Base-by-base conservation (phyloP, 2,329 filamentous ascomycete species). In the Septoria linicola region DNA sequence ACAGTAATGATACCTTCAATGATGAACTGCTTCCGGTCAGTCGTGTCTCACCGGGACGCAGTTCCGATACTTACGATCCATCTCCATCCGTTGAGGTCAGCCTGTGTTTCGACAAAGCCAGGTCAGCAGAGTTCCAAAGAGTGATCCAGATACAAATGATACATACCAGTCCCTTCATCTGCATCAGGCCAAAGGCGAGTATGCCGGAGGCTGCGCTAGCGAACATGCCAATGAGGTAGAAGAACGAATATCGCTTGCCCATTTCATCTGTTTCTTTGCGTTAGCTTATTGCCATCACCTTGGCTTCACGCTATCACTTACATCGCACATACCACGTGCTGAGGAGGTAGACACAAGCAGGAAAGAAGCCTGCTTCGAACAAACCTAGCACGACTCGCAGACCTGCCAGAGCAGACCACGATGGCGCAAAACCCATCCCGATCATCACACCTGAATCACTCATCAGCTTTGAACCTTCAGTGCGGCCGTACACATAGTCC, bases 401-500 rank as follows among this genome's bases (percentile, higher is more conserved):
- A 0, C 70, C 81, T 0, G 78, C 72, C 36, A 86, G 66, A 27
- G 75, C 65, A 2, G 64, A 54, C 69, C 76, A 83, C 13, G 70
- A 69, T 16, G 75, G 66, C 36, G 76, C 74, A 48, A 85, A 86
- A 3, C 81, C 83, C 77, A 86, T 83, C 2, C 81, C 59, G 20
- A 85, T 77, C 78, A 84, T 83, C 43, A 77, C 70, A 35, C 23
- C 51, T 50, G 21, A 10, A 40, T 17, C 4, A 41, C 25, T 21
- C 2, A 8, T 34, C 17, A 32, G 25, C 13, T 17, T 17, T 8
- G 8, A 23, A 20, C n/a, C 16, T 11, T 40, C 4, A 35, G 5
- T 34, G 4, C 11, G n/a, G 31, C 31, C 31, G 5, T 16, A 13
- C n/a, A 13, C 27, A 7, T 30, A 13, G 31, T n/a, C 31, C 11